Evolutionary conservation across 2,329 filamentous ascomycete genomes (phyloP).

Genomic region (Cercospora sp.): DNA sequence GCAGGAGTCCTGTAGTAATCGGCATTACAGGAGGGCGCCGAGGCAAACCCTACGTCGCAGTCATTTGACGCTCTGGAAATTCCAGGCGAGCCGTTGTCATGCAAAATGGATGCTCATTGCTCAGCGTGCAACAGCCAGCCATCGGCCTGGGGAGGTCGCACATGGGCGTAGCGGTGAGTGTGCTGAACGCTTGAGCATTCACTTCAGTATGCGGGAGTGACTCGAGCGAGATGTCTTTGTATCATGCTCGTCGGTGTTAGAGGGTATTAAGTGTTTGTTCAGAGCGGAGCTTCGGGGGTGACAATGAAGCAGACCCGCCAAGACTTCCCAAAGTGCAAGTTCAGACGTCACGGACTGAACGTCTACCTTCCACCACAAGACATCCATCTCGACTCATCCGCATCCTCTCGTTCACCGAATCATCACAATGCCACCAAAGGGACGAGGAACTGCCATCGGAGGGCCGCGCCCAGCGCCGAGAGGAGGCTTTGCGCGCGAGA

Average conservation of each 20-base stretch:
- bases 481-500: constrained; percentile 42
- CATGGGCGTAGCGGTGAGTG: not conserved
- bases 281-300: constrained; percentile 5
- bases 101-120: not conserved
- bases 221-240: not conserved
- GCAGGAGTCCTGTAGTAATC: not conserved
- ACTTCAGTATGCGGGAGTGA: not conserved
- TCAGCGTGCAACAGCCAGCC: not conserved
- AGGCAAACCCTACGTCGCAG: not conserved
- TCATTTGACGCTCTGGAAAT: not conserved
- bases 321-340: not conserved
- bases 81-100: not conserved
- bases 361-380: not conserved
- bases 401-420: not conserved
- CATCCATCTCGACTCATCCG: not conserved
- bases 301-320: not conserved
- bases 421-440: constrained; percentile 16
- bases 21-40: not conserved
- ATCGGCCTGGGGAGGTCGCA: not conserved
- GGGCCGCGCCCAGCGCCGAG: constrained; percentile 29
- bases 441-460: constrained; percentile 33
- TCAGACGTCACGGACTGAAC: constrained; percentile 3
- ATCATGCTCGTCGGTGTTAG: not conserved
- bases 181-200: not conserved
- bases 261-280: not conserved